phyloP scores from a whole-genome alignment of 2,329 filamentous ascomycete species.

The Neofusicoccum cordaticola region DNA sequence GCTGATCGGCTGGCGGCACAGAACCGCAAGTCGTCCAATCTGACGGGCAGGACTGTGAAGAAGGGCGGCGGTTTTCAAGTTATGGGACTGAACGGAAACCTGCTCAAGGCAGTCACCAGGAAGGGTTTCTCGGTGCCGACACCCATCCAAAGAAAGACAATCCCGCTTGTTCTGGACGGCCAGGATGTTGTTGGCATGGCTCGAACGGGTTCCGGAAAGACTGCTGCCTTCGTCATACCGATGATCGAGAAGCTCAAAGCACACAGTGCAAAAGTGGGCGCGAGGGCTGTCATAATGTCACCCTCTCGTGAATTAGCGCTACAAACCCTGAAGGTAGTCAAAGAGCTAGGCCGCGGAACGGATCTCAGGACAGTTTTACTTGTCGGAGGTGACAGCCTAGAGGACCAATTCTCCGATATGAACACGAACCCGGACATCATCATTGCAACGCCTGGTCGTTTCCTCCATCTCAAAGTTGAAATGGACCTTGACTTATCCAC shows the following conservation, averaged over 20 bases:
- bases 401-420: conserved; percentile 93
- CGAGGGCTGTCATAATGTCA: conserved; percentile 82
- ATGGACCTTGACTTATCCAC: conserved; percentile 91
- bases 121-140: conserved; percentile 97
- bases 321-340: conserved; percentile 93
- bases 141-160: conserved; percentile 94
- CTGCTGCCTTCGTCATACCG: conserved; percentile 94
- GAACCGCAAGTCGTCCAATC: conserved; percentile 77
- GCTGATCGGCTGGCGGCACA: conserved; percentile 81
- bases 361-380: conserved; percentile 87
- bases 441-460: conserved; percentile 94
- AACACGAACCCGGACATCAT: conserved; percentile 93
- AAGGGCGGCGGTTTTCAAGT: conserved; percentile 96
- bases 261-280: conserved; percentile 83
- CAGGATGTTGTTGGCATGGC: conserved; percentile 99
- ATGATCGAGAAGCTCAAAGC: conserved; percentile 93
- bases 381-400: conserved; percentile 91
- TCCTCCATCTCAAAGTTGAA: conserved; percentile 94
- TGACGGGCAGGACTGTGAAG: conserved; percentile 83
- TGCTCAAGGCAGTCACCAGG: conserved; percentile 85
- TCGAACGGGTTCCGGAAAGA: conserved; percentile 97
- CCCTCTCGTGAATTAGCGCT: conserved; percentile 91
- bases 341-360: conserved; percentile 86
- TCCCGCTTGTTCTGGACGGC: conserved; percentile 82
- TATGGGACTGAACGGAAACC: conserved; percentile 80